A percentile compares a stretch with the other conserved stretches of the same genome.
Conservation (phyloP, 2,329 filamentous ascomycete genomes). For the Neocucurbitaria cava region DNA sequence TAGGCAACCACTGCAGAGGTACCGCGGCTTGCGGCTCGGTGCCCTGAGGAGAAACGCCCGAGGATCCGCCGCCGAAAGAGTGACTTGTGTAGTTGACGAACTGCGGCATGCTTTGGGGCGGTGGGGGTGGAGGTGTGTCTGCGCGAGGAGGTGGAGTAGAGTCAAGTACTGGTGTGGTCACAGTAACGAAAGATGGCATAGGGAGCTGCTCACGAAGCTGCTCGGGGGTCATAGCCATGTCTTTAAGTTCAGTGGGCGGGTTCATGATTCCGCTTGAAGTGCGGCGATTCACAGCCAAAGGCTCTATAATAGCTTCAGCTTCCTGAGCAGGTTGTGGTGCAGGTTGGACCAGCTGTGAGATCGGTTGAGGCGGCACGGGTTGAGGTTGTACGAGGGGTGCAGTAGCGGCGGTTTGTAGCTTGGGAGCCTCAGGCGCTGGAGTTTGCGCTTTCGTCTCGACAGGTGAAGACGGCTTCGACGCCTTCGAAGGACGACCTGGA, state of each 20-base stretch:
- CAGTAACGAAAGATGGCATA: slow-evolving; percentile 38
- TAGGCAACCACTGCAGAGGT: slow-evolving; percentile 41
- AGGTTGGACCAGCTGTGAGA: slow-evolving; percentile 12
- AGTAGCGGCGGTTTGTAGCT: slow-evolving; percentile 26
- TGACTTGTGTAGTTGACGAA: slow-evolving; percentile 43
- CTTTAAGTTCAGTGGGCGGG: slow-evolving; percentile 37
- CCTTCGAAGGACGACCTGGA: slow-evolving; percentile 32
- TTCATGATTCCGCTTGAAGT: slow-evolving; percentile 28
- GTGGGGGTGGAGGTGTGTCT: slow-evolving; percentile 49
- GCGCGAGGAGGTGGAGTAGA: slow-evolving; percentile 40
- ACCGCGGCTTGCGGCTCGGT: slow-evolving; percentile 22
- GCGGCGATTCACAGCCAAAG: slow-evolving; percentile 17
- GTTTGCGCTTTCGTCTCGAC: slow-evolving; percentile 48
- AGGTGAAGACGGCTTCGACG: slow-evolving; percentile 36
- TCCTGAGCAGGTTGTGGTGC: background rate
- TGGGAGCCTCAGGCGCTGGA: slow-evolving; percentile 40
- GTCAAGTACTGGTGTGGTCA: slow-evolving; percentile 24
- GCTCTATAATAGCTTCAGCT: background rate
- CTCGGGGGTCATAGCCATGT: slow-evolving; percentile 43
- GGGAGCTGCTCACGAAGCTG: slow-evolving; percentile 47
- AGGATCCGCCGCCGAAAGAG: slow-evolving; percentile 21
- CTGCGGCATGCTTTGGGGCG: slow-evolving; percentile 38
- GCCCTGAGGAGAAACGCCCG: background rate
- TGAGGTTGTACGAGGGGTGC: slow-evolving; percentile 38
- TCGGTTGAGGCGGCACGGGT: slow-evolving; percentile 25